Conservation (phyloP, 2,329 filamentous ascomycete species). For the Xylaria hypoxylon region DNA sequence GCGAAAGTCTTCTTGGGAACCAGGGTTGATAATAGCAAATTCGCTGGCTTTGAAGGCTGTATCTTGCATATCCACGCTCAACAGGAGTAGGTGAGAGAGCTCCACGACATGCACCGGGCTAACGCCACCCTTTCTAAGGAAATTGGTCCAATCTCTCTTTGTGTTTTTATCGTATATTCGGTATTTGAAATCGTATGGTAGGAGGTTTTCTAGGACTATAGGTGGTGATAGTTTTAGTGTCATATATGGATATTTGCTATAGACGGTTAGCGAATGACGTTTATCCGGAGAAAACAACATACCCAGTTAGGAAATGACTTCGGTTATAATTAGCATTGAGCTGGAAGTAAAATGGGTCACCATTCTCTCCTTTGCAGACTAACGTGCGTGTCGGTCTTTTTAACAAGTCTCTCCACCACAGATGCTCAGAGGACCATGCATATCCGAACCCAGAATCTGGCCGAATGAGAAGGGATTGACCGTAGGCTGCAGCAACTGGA, state of each 20-base stretch:
- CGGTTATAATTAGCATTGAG: conserved; percentile 87
- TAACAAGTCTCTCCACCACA: conserved; percentile 94
- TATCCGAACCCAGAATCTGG: conserved; percentile 98
- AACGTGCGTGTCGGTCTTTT: conserved; percentile 87
- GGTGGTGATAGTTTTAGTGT: conserved; percentile 90
- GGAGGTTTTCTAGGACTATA: conserved; percentile 90
- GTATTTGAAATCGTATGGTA: conserved; percentile 99
- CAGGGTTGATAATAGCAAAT: conserved; percentile 96
- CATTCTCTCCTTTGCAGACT: conserved; percentile 86
- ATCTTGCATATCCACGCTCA: conserved; percentile 97
- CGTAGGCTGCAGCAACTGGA: conserved; percentile 89
- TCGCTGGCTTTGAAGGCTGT: conserved; percentile 95
- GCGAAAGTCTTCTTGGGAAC: conserved; percentile 86
- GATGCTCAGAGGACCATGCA: conserved; percentile 87
- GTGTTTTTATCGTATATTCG: conserved; percentile 99
- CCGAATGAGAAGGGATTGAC: conserved; percentile 87
- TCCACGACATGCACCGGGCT: conserved; percentile 98
- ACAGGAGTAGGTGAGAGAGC: conserved; percentile 88
- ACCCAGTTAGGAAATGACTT: conserved; percentile 83
- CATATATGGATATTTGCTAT: conserved; percentile 91
- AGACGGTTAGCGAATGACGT: conserved; percentile 48
- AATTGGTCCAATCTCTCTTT: conserved; percentile 99
- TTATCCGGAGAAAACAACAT: conserved; percentile 49
- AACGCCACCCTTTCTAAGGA: conserved; percentile 93
- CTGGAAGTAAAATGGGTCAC: conserved; percentile 96